Conservation (phyloP, 2,329 filamentous ascomycete species). For the Cercospora canescens region DNA sequence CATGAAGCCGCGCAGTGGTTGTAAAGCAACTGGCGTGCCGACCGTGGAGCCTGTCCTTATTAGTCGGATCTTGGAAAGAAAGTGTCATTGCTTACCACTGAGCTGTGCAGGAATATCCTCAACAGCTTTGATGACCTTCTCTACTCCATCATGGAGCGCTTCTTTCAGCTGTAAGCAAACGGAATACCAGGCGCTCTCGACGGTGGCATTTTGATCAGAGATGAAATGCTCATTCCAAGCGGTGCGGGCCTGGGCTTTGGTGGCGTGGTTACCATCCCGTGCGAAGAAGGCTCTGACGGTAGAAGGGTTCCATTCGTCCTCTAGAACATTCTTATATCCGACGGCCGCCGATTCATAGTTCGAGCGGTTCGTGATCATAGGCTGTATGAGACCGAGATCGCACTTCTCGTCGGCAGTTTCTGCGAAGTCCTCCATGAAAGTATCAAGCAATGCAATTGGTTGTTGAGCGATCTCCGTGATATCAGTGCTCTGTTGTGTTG, state of each 20-base stretch:
- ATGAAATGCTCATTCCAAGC: constrained; percentile 29
- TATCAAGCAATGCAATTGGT: not conserved
- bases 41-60: not conserved
- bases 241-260: not conserved
- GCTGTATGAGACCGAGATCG: constrained; percentile 2
- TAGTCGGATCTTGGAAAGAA: too few species aligned
- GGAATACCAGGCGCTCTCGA: not conserved
- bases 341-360: not conserved
- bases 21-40: not conserved
- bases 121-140: not conserved
- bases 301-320: constrained; percentile 8
- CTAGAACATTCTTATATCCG: not conserved
- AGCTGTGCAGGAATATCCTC: constrained; percentile 7
- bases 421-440: not conserved
- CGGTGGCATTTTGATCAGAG: not conserved
- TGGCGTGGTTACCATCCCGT: constrained; percentile 21
- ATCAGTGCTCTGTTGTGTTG: not conserved
- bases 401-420: not conserved
- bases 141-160: not conserved
- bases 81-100: not conserved
- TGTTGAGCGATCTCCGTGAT: constrained; percentile 4
- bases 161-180: not conserved
- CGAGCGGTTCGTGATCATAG: constrained; percentile 4
- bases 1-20: not conserved
- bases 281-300: constrained; percentile 26